phyloP scores from a whole-genome alignment of 208 protist species.

The Phytomonas francai region DNA sequence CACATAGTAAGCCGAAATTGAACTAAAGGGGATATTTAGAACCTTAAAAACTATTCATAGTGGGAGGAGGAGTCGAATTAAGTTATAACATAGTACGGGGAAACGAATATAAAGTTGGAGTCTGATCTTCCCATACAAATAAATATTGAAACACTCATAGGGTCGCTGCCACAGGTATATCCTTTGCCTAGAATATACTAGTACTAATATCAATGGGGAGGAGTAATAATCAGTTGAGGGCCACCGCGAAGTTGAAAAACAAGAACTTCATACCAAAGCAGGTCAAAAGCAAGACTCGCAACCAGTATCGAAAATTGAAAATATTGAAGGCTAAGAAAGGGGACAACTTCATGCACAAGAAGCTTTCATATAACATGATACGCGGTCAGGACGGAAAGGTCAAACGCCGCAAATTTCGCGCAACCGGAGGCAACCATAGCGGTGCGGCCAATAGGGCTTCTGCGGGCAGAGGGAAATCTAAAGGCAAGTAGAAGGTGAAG shows the following conservation, averaged over 20 bases:
- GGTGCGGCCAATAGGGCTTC: conserved; percentile 65
- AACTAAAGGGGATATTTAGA: background rate
- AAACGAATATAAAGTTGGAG: background rate
- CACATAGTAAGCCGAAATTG: background rate
- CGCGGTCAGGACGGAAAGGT: conserved; percentile 49
- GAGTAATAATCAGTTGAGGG: conserved; percentile 82
- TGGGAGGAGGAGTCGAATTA: background rate
- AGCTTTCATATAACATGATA: conserved; percentile 73
- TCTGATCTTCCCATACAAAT: background rate
- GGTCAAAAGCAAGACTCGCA: conserved; percentile 77
- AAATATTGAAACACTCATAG: background rate
- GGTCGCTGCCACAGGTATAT: background rate
- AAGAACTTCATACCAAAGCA: conserved; percentile 64
- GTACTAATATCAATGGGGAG: conserved; percentile 42
- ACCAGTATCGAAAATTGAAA: conserved; percentile 51
- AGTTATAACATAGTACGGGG: background rate
- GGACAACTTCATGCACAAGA: conserved; percentile 26
- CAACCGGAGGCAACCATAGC: conserved; percentile 73
- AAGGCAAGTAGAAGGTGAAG: conserved; percentile 22
- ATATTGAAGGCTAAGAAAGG: conserved; percentile 33
- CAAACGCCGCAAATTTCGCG: conserved; percentile 56
- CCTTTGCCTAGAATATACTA: background rate
- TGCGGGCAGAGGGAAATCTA: conserved; percentile 49
- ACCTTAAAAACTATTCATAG: background rate
- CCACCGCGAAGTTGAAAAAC: conserved; percentile 45